Conservation (phyloP, 345 rosid genomes). For the Mercurialis annua region DNA sequence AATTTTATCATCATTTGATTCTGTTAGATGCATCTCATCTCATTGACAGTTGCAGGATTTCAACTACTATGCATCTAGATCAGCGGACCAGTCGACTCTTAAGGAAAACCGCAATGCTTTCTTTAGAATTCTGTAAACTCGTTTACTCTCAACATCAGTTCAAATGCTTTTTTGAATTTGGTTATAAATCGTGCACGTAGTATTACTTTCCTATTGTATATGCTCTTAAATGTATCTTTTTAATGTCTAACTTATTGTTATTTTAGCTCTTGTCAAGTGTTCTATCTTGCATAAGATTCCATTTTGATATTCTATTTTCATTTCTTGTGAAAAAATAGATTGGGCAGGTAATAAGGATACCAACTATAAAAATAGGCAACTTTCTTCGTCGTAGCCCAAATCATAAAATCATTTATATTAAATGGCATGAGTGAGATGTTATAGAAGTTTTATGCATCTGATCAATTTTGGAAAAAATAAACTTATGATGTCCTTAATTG, state of each 20-base stretch:
- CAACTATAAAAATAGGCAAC: too few species aligned
- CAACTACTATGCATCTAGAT: constrained; percentile 91
- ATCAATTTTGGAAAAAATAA: too few species aligned
- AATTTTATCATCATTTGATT: too few species aligned
- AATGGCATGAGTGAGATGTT: too few species aligned
- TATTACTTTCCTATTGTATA: background rate
- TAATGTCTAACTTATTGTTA: background rate
- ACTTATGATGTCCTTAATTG: too few species aligned
- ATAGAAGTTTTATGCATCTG: too few species aligned
- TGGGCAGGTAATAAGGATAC: too few species aligned
- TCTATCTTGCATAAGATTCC: background rate
- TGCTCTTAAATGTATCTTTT: background rate
- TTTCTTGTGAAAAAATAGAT: too few species aligned
- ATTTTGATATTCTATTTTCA: background rate
- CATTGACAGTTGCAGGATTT: too few species aligned
- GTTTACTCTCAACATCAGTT: background rate
- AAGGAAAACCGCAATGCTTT: constrained; percentile 78
- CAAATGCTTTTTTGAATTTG: background rate
- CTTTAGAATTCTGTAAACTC: constrained; percentile 73
- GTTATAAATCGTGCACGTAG: background rate
- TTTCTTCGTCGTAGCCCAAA: too few species aligned
- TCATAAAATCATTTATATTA: too few species aligned
- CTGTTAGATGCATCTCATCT: too few species aligned
- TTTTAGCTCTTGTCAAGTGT: background rate
- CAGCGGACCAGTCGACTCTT: constrained; percentile 97